A percentile compares a stretch with the other conserved stretches of the same genome.
Evolutionary conservation across 2,329 filamentous ascomycete genomes (phyloP).

Genomic region (Aspergillus japonicus): DNA sequence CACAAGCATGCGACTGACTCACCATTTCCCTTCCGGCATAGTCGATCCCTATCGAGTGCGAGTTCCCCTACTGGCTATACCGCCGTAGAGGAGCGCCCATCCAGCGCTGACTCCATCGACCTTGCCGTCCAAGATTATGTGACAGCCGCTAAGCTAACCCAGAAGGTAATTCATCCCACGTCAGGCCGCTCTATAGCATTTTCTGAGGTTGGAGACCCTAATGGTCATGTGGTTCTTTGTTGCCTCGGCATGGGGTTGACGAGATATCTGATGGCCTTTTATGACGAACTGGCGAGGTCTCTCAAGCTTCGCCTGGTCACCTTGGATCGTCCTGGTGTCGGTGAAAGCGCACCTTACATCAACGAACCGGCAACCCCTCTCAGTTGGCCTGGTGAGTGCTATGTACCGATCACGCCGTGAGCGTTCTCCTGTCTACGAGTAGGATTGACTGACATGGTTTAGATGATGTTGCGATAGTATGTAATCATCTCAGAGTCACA

Average conservation of each 20-base stretch:
- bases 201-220: slow-evolving; percentile 90
- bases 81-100: slow-evolving; percentile 67
- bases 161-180: slow-evolving; percentile 81
- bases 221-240: slow-evolving; percentile 89
- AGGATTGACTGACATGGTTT: slow-evolving; percentile 10
- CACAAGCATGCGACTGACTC: slow-evolving; percentile 32
- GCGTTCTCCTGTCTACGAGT: background rate
- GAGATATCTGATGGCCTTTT: slow-evolving; percentile 93
- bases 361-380: slow-evolving; percentile 83
- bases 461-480: slow-evolving; percentile 90
- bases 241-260: slow-evolving; percentile 98
- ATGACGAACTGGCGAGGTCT: slow-evolving; percentile 88
- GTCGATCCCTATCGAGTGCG: slow-evolving; percentile 42
- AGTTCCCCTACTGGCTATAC: slow-evolving; percentile 42
- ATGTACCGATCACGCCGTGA: background rate
- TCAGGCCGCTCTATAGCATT: slow-evolving; percentile 89
- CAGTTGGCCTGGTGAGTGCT: slow-evolving; percentile 79
- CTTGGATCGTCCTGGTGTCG: slow-evolving; percentile 88
- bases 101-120: slow-evolving; percentile 82
- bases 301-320: slow-evolving; percentile 89
- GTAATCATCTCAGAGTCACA: slow-evolving; percentile 84
- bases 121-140: slow-evolving; percentile 84
- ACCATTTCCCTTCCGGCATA: slow-evolving; percentile 26
- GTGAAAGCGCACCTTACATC: slow-evolving; percentile 81
- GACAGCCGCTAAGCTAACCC: slow-evolving; percentile 76